Percentiles rank a stretch among this genome's conserved stretches.
Conservation (phyloP, 116 monocot species). For the Phalaenopsis hybrid region DNA sequence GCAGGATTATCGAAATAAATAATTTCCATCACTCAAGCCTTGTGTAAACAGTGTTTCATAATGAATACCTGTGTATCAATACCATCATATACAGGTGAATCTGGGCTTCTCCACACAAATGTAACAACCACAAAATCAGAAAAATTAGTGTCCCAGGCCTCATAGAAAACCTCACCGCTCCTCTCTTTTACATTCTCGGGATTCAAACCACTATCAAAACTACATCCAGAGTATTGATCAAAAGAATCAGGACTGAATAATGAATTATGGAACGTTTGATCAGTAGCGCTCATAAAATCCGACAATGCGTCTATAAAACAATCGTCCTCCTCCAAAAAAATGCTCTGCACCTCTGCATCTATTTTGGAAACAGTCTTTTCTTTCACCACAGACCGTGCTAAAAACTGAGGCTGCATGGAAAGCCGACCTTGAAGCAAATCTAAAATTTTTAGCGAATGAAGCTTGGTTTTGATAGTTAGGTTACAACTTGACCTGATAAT, state of each 20-base stretch:
- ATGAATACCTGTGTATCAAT: conserved; percentile 87
- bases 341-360: conserved; percentile 14
- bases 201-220: conserved; percentile 17
- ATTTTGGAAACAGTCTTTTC: conserved; percentile 13
- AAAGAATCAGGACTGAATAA: conserved; percentile 9
- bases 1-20: not conserved
- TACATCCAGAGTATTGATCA: conserved; percentile 12
- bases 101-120: conserved; percentile 62
- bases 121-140: conserved; percentile 80
- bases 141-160: conserved; percentile 51
- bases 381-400: conserved; percentile 58
- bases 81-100: conserved; percentile 74
- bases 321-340: conserved; percentile 70
- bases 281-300: conserved; percentile 55
- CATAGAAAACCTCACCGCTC: conserved; percentile 65
- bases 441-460: conserved; percentile 75
- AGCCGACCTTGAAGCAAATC: conserved; percentile 64
- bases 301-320: conserved; percentile 76
- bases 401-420: conserved; percentile 41
- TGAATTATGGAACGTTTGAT: conserved; percentile 34
- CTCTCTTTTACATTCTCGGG: conserved; percentile 25
- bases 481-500: conserved; percentile 48
- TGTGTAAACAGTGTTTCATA: not conserved
- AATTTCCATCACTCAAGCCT: not conserved
- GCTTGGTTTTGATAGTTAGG: conserved; percentile 69